A percentile compares a stretch with the other conserved stretches of the same genome.
Conservation (phyloP, 2,329 filamentous ascomycete species). For the Diplodia sapinea region DNA sequence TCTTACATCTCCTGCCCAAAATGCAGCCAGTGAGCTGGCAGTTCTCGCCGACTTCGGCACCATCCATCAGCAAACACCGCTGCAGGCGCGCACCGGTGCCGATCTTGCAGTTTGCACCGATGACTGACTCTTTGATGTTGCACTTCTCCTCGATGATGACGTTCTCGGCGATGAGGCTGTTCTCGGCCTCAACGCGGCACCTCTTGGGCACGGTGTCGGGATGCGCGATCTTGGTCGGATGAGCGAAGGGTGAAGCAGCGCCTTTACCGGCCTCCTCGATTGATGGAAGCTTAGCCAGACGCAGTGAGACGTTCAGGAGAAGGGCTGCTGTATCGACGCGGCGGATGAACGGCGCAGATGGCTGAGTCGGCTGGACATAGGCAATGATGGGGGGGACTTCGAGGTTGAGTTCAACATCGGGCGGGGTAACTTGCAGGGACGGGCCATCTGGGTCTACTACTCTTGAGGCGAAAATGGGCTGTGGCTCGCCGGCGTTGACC, state of each 20-base stretch:
- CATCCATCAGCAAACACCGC: conserved; percentile 93
- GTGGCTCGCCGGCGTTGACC: conserved; percentile 11
- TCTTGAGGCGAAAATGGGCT: conserved; percentile 44
- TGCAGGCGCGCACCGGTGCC: conserved; percentile 82
- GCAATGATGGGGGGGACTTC: conserved; percentile 76
- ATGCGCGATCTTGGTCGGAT: conserved; percentile 79
- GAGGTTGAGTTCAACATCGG: conserved; percentile 42
- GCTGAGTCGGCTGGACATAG: conserved; percentile 74
- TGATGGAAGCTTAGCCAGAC: conserved; percentile 82
- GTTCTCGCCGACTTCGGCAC: conserved; percentile 80
- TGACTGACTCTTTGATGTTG: conserved; percentile 89
- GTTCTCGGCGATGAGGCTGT: conserved; percentile 86
- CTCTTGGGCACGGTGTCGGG: conserved; percentile 79
- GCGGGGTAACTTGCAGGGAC: conserved; percentile 36
- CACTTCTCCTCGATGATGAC: conserved; percentile 87
- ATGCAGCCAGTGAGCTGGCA: conserved; percentile 88
- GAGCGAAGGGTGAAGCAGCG: conserved; percentile 73
- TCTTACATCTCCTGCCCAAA: conserved; percentile 76
- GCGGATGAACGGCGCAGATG: conserved; percentile 70
- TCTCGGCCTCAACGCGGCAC: conserved; percentile 80
- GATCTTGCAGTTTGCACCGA: conserved; percentile 87
- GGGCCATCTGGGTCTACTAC: conserved; percentile 43
- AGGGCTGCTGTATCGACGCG: conserved; percentile 87
- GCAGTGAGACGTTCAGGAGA: conserved; percentile 79
- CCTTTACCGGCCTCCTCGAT: conserved; percentile 65